Percentiles rank a stretch among this genome's conserved stretches.
These are phyloP conservation scores for Priceomyces fermenticarens DNA, from an alignment of 805 yeast species.

Conservation along the genomic window DNA sequence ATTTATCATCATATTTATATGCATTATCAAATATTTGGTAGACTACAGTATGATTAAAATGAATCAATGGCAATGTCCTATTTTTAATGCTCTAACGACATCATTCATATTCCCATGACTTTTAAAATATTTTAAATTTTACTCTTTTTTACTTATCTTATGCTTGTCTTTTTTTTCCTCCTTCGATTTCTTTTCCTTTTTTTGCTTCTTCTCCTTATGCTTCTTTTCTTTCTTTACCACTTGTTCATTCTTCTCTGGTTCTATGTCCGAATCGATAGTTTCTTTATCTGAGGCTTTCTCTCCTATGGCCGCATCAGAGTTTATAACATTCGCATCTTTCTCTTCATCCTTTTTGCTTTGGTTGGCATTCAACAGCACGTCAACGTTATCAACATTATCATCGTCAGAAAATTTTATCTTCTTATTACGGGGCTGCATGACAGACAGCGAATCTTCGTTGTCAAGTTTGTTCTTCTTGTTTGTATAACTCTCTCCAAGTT, in stretches of 20 bases:
- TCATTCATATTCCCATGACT: not conserved
- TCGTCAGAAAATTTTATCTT: conserved; percentile 14
- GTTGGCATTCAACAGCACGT: conserved; percentile 18
- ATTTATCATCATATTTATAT: no score
- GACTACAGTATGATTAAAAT: no score
- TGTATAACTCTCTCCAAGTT: conserved; percentile 8
- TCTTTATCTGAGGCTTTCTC: conserved; percentile 14
- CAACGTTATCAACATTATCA: conserved; percentile 17
- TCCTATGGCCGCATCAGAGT: conserved; percentile 10
- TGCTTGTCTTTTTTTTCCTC: conserved; percentile 17
- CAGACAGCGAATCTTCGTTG: conserved; percentile 12
- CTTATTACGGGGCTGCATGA: conserved; percentile 14
- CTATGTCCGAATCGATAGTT: conserved; percentile 8
- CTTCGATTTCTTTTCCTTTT: conserved; percentile 9
- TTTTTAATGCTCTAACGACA: not conserved
- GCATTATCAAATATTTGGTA: no score
- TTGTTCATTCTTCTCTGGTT: conserved; percentile 11
- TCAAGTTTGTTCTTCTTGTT: conserved; percentile 27
- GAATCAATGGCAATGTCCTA: no score
- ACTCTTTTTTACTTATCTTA: conserved; percentile 19
- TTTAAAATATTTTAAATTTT: no score
- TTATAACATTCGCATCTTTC: conserved; percentile 15
- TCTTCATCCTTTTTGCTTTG: conserved; percentile 12
- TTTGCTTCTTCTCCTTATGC: conserved; percentile 10
- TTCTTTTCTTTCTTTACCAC: conserved; percentile 12